Evolutionary conservation across 169 alveolate species (phyloP), one percentile per base, ranked within the genome.

Genomic region (Eimeria necatrix): DNA sequence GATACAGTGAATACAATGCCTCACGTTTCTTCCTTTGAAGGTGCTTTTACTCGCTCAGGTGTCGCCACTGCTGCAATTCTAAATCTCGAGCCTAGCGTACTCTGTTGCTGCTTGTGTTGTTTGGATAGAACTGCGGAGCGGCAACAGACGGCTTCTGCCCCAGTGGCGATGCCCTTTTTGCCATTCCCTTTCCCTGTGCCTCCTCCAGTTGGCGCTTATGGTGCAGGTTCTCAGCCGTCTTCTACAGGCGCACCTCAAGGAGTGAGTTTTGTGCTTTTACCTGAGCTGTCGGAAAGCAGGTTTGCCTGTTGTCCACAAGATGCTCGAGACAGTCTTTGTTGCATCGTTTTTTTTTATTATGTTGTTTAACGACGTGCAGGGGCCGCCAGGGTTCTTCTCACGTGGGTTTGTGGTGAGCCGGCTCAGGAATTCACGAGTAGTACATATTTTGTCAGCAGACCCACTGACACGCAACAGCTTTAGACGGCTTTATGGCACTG

Each of bases 391-490:
- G 22, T 78, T 51, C 70, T 78, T 78, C 26, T 64, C 88, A 4
- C 88, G 70, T 41, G 88, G 88, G 22, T 78, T 78, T 52, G 49
- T 52, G 61, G 88, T 78, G 68, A 78, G 88, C 71, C 53, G 48
- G 22, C 5, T 1, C 2, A 56, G 68, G 64, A 9, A 56, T 56
- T 9, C 64, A 56, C 64, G 64, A 56, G 18, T 56, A 16, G n/a
- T 56, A 16, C 64, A 16, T 9, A 9, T 9, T 16, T 9, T 6
- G 51, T 32, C 53, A 5, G 51, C 41, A 32, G 41, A 32, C 41
- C 41, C 41, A 32, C 41, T 32, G 41, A 32, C 41, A 32, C 41
- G 2, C 41, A 32, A 32, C 41, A 32, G 41, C 41, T 32, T 32
- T 2, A 32, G 41, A 32, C 41, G 41, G 41, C 41, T 32, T 32